phyloP scores from a whole-genome alignment of 345 rosid genomes.

The Hypericum androsaemum region DNA sequence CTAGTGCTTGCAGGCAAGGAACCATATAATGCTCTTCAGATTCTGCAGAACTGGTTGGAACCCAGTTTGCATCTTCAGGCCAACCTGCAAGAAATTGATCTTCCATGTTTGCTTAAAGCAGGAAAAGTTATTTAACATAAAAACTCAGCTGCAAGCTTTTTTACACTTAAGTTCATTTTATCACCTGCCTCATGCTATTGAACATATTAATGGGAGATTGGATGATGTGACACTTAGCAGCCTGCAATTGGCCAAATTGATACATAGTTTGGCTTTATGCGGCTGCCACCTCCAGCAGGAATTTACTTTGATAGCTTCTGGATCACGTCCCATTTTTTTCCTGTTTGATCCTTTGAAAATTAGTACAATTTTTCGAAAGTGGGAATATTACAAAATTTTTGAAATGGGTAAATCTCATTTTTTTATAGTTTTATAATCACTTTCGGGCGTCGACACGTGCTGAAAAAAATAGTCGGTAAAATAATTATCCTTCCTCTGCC shows the following conservation, averaged over 20 bases:
- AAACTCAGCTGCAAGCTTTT: not conserved
- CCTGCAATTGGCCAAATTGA: constrained; percentile 30
- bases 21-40: constrained; percentile 12
- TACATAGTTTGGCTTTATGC: constrained; percentile 26
- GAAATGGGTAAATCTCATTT: too few species aligned
- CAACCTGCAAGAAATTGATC: constrained; percentile 11
- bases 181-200: constrained; percentile 25
- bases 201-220: constrained; percentile 29
- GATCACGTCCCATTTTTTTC: too few species aligned
- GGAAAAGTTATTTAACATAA: not conserved
- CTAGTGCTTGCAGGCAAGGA: constrained; percentile 13
- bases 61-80: constrained; percentile 15
- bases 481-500: too few species aligned
- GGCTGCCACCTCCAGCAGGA: constrained; percentile 17
- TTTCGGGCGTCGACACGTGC: too few species aligned
- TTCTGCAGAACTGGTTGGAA: constrained; percentile 4
- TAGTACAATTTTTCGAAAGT: too few species aligned
- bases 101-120: constrained; percentile 21
- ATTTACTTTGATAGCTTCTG: not conserved
- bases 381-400: too few species aligned
- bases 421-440: too few species aligned
- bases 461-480: too few species aligned
- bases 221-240: constrained; percentile 22
- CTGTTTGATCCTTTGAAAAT: too few species aligned
- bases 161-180: not conserved